Evolutionary conservation across 441 rosid genomes (phyloP).

Genomic region (Populus hybrid): DNA sequence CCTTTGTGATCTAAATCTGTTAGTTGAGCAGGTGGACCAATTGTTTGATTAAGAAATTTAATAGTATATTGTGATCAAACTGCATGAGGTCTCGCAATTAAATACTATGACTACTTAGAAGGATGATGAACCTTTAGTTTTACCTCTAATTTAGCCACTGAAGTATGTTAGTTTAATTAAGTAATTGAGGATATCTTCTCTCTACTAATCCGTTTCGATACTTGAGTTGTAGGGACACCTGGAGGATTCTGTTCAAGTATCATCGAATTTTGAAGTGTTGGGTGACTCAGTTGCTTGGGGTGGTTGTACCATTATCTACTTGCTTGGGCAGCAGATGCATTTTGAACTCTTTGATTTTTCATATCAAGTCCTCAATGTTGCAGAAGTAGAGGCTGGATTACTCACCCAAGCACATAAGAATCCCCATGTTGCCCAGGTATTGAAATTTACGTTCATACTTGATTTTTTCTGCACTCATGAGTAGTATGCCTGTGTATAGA

Average conservation of each 20-base stretch:
- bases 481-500: neutral
- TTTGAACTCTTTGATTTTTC: constrained; percentile 98
- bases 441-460: neutral
- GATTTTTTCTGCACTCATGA: neutral
- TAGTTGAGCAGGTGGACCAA: neutral
- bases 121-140: neutral
- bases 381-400: constrained; percentile 87
- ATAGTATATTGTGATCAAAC: neutral
- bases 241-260: constrained; percentile 62
- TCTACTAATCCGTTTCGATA: constrained; percentile 11
- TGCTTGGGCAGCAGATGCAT: constrained; percentile 99
- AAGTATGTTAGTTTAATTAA: neutral
- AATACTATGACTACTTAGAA: neutral
- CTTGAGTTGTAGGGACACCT: constrained; percentile 68
- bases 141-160: neutral
- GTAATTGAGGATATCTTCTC: neutral
- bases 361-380: constrained; percentile 92
- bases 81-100: neutral
- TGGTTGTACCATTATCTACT: constrained; percentile 92
- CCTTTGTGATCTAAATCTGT: neutral
- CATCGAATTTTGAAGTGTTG: constrained; percentile 55
- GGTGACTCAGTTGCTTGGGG: constrained; percentile 99
- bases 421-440: constrained; percentile 73
- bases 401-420: constrained; percentile 52
- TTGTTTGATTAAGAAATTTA: neutral